Evolutionary conservation across 768 basidiomycete species (phyloP), one percentile per base, ranked within the genome.

Genomic region (Artomyces pyxidatus): DNA sequence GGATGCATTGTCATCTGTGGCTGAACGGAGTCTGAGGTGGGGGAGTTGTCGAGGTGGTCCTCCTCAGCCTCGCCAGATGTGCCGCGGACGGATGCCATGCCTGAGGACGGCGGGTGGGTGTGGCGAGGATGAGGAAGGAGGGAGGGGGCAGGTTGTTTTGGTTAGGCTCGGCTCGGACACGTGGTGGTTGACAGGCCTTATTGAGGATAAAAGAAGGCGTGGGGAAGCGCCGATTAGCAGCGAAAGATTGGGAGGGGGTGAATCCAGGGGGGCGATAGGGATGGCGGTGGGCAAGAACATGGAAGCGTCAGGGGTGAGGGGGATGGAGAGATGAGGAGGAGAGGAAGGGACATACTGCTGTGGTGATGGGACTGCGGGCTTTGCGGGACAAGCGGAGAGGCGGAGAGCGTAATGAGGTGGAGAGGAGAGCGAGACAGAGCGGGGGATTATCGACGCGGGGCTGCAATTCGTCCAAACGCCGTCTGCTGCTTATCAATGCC

Each of bases 1-100:
- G 76, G 71, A 60, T 76, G 77, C 54, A 75, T 72, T 28, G 74
- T 68, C 72, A 74, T 67, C 60, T 70, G 66, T n/a, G 74, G 70
- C 50, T 74, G 73, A 48, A 70, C 63, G 55, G 61, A 46, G 55
- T 65, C 64, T 23, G 57, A 26, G 45, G 53, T 37, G 28, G 59
- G 41, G 32, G 57, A 49, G 28, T 58, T 53, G 45, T 47, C 48
- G 45, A 51, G 47, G 39, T 53, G 58, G 37, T 61, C 61, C 59
- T 70, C 67, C 48, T 74, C 69, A 64, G 59, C 63, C 59, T 71
- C 70, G 54, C 67, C 66, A 55, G 56, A 52, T 27, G 51, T 49
- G 14, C 43, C 49, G 28, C 47, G 55, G 47, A 48, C 55, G 28
- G 53, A 50, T 21, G 55, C 55, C 55, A 56, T 56, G 28, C 21